These are phyloP conservation scores for Nannochloropsis granulata DNA, from an alignment of 108 stramenopile species.

Conservation along the genomic window DNA sequence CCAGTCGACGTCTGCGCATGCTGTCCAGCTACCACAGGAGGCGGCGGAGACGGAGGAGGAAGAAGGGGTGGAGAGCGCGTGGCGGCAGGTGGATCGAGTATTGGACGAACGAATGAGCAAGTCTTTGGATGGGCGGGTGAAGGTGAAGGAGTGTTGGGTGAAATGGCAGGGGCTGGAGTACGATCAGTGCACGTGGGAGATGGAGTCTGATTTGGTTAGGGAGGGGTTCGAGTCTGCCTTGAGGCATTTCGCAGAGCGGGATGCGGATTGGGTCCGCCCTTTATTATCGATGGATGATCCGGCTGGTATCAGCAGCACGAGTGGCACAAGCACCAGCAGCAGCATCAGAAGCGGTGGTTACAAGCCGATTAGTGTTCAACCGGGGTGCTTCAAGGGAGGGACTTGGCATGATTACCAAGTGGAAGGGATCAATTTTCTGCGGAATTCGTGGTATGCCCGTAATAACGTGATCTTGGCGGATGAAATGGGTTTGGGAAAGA, in stretches of 20 bases:
- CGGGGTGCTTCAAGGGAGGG: background rate
- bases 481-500: slow-evolving; percentile 82
- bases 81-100: slow-evolving; percentile 1
- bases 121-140: slow-evolving; percentile 8
- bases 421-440: slow-evolving; percentile 76
- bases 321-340: background rate
- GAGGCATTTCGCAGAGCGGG: background rate
- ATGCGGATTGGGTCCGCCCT: background rate
- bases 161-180: slow-evolving; percentile 24
- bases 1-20: background rate
- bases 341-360: background rate
- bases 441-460: slow-evolving; percentile 7
- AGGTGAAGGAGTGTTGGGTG: slow-evolving; percentile 3
- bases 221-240: background rate
- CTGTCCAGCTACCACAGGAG: background rate
- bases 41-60: background rate
- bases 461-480: slow-evolving; percentile 70
- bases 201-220: slow-evolving; percentile 9
- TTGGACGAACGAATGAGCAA: background rate
- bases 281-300: background rate
- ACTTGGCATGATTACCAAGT: slow-evolving; percentile 76
- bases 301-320: background rate
- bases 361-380: background rate
- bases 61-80: background rate
- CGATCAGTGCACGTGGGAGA: slow-evolving; percentile 22